A percentile compares a stretch with the other conserved stretches of the same genome.
These are phyloP conservation scores for Vinca minor DNA, from an alignment of 257 asterid species.

Conservation along the genomic window DNA sequence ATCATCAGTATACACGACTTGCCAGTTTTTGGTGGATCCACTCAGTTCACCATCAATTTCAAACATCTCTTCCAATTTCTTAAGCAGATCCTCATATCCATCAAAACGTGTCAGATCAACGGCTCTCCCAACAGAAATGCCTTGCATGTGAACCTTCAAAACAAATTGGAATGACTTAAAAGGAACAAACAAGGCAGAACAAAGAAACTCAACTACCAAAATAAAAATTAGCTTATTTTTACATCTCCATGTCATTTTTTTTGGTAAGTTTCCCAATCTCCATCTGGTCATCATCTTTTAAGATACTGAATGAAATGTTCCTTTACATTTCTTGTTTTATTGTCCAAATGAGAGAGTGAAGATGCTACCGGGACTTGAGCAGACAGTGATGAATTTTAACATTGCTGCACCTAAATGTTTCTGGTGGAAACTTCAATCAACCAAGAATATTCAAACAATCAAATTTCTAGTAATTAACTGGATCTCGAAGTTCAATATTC, in stretches of 20 bases:
- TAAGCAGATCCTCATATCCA: constrained; percentile 72
- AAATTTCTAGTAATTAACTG: neutral
- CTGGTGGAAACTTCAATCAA: neutral
- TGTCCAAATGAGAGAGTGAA: neutral
- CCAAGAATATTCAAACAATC: neutral
- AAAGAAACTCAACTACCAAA: neutral
- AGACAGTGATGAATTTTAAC: neutral
- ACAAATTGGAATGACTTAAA: neutral
- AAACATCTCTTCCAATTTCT: constrained; percentile 83
- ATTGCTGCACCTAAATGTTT: too few species aligned
- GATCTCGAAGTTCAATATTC: neutral
- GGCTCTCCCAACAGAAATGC: constrained; percentile 93
- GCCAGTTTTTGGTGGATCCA: constrained; percentile 78
- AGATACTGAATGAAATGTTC: neutral
- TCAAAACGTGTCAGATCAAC: constrained; percentile 71
- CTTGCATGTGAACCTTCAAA: constrained; percentile 87
- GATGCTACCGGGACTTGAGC: neutral
- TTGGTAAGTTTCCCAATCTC: neutral
- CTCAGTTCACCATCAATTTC: constrained; percentile 75
- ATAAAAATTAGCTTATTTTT: neutral
- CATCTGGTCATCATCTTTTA: neutral
- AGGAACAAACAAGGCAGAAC: neutral
- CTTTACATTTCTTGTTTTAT: too few species aligned
- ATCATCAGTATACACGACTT: constrained; percentile 87
- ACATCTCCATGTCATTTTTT: neutral